Percentiles rank a stretch among this genome's conserved stretches.
phyloP scores from a whole-genome alignment of 2,329 filamentous ascomycete genomes.

The Trichoderma sp. region DNA sequence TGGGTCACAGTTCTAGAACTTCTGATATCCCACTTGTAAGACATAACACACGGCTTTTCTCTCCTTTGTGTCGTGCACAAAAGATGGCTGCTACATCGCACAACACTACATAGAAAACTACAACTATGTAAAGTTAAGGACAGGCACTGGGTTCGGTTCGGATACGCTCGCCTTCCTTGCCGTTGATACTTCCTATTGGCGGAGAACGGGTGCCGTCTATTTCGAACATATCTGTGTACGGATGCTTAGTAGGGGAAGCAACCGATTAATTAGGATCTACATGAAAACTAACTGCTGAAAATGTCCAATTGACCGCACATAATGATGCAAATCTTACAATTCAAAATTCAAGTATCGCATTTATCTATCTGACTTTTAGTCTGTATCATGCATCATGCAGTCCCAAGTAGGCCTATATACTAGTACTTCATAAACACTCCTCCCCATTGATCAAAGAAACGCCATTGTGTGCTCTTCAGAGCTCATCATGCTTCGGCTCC shows the following conservation, averaged over 20 bases:
- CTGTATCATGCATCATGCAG: slow-evolving; percentile 1
- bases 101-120: not conserved
- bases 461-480: slow-evolving; percentile 35
- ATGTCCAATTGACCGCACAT: not conserved
- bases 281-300: not conserved
- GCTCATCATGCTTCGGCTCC: slow-evolving; percentile 42
- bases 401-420: slow-evolving; percentile 14
- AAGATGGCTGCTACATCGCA: not conserved
- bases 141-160: not conserved
- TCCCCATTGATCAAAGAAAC: not conserved
- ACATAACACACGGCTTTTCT: not conserved
- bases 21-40: not conserved
- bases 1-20: not conserved
- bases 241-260: not conserved
- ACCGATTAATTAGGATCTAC: not conserved
- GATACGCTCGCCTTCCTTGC: not conserved
- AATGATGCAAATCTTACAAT: not conserved
- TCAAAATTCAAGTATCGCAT: slow-evolving; percentile 16
- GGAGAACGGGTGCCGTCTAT: not conserved
- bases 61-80: not conserved
- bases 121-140: not conserved
- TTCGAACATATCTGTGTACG: not conserved
- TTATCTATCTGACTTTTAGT: slow-evolving; percentile 12
- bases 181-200: too few relatives aligned
- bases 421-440: not conserved